Evolutionary conservation across 2,329 filamentous ascomycete genomes (phyloP), one percentile per base, ranked within the genome.

Genomic region (Aureobasidium melanogenum): DNA sequence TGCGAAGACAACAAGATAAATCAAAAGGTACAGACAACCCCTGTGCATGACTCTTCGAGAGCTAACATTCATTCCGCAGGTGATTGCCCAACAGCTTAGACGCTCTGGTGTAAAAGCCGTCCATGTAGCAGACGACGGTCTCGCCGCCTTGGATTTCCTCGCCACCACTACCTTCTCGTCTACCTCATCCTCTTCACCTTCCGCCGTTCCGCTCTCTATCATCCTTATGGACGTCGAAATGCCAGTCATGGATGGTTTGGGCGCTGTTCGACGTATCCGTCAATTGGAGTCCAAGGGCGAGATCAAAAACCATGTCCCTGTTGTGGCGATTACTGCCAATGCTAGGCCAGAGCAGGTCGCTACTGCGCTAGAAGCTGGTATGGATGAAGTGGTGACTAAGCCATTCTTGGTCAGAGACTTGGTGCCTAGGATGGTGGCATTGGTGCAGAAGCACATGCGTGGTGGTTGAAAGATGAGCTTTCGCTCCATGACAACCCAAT

Each of bases 151-250:
- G 0, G 68, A 70, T 1, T 70, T 72, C 39, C 62, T 76, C 2
- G 62, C 66, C 5, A 68, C 62, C 26, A 74, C 67, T 7, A 60
- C 38, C 1, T 32, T 48, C 26, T 30, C 12, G 2, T 32, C 19
- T 43, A n/a, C 44, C 24, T 41, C 55, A 4, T 10, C 32, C 24
- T 19, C 48, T 3, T 19, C 61, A 0, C 3, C 15, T 8, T 19
- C 26, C n/a, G 24, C 39, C 4, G 48, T 50, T 3, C 59, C 51
- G 0, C 57, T 73, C 1, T 69, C 68, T 32, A 66, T 91, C 50
- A 85, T 92, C 17, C 73, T 92, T 8, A 91, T 92, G 88, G 89
- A 92, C 69, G 79, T 91, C 51, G 88, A 91, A 68, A 92, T 92
- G 88, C 88, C 88, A 0, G 80, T 91, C 44, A 91, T 91, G 88